Evolutionary conservation across 2,329 filamentous ascomycete species (phyloP).

Genomic region (Penicillium expansum): DNA sequence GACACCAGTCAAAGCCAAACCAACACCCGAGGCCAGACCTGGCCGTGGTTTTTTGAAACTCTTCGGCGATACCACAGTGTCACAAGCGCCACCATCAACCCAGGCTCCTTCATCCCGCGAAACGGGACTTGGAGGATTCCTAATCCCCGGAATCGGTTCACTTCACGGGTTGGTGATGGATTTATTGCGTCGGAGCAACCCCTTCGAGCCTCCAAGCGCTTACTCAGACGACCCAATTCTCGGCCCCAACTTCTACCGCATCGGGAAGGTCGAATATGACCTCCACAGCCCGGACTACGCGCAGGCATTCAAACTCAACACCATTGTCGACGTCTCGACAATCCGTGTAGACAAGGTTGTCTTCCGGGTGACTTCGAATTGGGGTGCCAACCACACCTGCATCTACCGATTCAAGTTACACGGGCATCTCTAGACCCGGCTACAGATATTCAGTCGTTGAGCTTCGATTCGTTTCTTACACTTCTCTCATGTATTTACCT

Average conservation of each 20-base stretch:
- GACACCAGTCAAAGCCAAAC: slow-evolving; percentile 1
- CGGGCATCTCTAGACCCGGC: slow-evolving; percentile 32
- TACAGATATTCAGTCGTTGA: neutral
- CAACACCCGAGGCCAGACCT: neutral
- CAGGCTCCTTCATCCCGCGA: slow-evolving; percentile 10
- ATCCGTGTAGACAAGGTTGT: slow-evolving; percentile 41
- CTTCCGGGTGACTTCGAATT: slow-evolving; percentile 44
- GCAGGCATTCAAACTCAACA: slow-evolving; percentile 41
- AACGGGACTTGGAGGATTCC: slow-evolving; percentile 13
- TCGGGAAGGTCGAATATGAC: slow-evolving; percentile 42
- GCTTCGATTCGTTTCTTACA: neutral
- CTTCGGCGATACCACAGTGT: slow-evolving; percentile 3
- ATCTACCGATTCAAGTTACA: slow-evolving; percentile 47
- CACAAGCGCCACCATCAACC: neutral
- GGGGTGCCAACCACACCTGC: slow-evolving; percentile 45
- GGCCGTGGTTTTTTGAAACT: slow-evolving; percentile 1
- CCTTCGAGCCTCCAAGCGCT: slow-evolving; percentile 28
- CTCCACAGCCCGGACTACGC: slow-evolving; percentile 34
- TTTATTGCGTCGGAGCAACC: slow-evolving; percentile 31
- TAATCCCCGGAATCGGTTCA: slow-evolving; percentile 15
- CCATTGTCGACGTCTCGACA: slow-evolving; percentile 36
- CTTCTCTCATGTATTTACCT: slow-evolving; percentile 1
- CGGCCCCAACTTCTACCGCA: slow-evolving; percentile 39
- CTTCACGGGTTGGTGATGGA: slow-evolving; percentile 34
- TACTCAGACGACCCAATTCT: slow-evolving; percentile 39